Base-by-base conservation (phyloP, 208 protist genomes). In the Plasmodiophora brassicae region DNA sequence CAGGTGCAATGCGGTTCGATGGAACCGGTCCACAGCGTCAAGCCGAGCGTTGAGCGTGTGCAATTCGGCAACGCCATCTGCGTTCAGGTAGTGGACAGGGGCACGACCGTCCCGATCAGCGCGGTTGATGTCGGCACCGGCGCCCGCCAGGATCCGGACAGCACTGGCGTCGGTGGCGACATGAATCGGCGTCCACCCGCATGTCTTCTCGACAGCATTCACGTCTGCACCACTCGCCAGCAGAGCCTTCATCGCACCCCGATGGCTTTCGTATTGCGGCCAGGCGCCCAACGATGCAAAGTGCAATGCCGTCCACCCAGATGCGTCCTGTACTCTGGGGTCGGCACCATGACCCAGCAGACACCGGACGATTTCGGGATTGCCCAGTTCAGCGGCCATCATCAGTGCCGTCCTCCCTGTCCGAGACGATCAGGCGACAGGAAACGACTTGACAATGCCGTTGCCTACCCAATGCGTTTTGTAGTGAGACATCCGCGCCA, bases 141-240 rank as follows among this genome's bases (percentile, higher is more conserved):
- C 32, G 10, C 41, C 65, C 10, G 32, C 32, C 10, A 78, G 65
- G n/a, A 78, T 38, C 20, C 65, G 65, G 41, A 78, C 65, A 32
- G 65, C 65, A 32, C 65, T 38, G 65, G 65, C 65, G n/a, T 78
- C 65, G n/a, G 65, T 78, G 5, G 65, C 65, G 65, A 78, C 65
- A 78, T 78, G 65, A 8, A 78, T 5, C 5, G 65, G 65, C 14
- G 5, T 5, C 65, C 65, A 78, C 32, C 65, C 14, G n/a, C 14
- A 5, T 8, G 65, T 44, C n/a, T 14, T 14, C 41, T 78, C 65
- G 65, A 32, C n/a, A 8, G n/a, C 14, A 78, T 78, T 32, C 14
- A 38, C 32, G n/a, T 78, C 65, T n/a, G 65, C 65, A 8, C 65
- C 65, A 78, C 41, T 5, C n/a, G 5, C n/a, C 65, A 78, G n/a